Evolutionary conservation across 805 yeast species (phyloP).

Genomic region (Metschnikowia peoriensis): DNA sequence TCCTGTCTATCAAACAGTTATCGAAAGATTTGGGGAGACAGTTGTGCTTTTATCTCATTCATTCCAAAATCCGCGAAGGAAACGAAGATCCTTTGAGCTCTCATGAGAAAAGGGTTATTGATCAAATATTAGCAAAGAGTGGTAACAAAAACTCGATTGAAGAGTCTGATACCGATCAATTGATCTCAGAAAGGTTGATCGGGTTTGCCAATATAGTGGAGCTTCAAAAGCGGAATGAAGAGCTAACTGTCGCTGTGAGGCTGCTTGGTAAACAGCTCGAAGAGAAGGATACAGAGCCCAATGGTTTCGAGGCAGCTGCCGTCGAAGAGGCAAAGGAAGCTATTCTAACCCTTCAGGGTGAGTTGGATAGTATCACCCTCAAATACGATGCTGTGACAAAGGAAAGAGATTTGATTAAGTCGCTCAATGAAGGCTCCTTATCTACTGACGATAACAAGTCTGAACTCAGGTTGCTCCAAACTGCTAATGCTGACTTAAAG

Average conservation of each 20-base stretch:
- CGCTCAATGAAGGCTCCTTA: slow-evolving; percentile 2
- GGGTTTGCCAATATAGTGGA: slow-evolving; percentile 66
- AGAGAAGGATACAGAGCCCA: slow-evolving; percentile 48
- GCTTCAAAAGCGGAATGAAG: slow-evolving; percentile 71
- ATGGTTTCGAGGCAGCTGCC: slow-evolving; percentile 45
- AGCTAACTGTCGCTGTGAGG: slow-evolving; percentile 66
- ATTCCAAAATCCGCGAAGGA: slow-evolving; percentile 55
- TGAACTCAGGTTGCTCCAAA: slow-evolving; percentile 26
- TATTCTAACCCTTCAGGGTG: slow-evolving; percentile 58
- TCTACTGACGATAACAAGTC: slow-evolving; percentile 10
- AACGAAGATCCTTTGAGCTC: slow-evolving; percentile 60
- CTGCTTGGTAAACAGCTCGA: slow-evolving; percentile 73
- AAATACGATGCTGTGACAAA: slow-evolving; percentile 54
- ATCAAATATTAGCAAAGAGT: slow-evolving; percentile 46
- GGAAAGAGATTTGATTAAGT: slow-evolving; percentile 69
- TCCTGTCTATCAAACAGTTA: slow-evolving; percentile 50
- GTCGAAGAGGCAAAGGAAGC: slow-evolving; percentile 68
- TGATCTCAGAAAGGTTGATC: slow-evolving; percentile 73
- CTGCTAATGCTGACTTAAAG: slow-evolving; percentile 30
- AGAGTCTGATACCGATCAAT: slow-evolving; percentile 65
- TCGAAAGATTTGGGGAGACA: slow-evolving; percentile 78
- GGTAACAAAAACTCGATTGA: slow-evolving; percentile 26
- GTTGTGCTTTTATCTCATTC: slow-evolving; percentile 69
- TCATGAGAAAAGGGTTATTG: slow-evolving; percentile 64
- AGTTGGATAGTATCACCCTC: slow-evolving; percentile 49